Evolutionary conservation across 2,329 filamentous ascomycete genomes (phyloP), one percentile per base, ranked within the genome.

Genomic region (Fusarium succisae): DNA sequence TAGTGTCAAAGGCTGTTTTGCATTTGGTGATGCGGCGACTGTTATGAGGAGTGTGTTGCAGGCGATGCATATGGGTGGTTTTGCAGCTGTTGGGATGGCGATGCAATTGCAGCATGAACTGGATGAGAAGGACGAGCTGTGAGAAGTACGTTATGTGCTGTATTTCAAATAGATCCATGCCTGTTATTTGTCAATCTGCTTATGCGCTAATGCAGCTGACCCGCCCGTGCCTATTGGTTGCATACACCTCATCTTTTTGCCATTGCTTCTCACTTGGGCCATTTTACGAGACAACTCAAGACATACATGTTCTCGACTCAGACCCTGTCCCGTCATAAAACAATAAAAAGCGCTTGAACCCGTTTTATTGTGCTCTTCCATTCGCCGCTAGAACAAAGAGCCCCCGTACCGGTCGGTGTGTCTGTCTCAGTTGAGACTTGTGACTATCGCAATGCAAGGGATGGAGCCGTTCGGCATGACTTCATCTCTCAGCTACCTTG

Each of bases 1-100:
- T 8, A 87, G 78, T 61, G 83, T 88, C 1, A 78, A 80, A 6
- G 89, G 89, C 0, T 85, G 87, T 6, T 89, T 87, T 79, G 88
- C 87, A 0, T 86, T 82, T 2, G 89, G 89, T 0, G 89, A 91
- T 78, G 85, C 82, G 59, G 80, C 78, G 17, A 79, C 79, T 15
- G 67, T 74, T 65, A 74, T 83, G 55, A 81, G 76, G 73, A 77
- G 75, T 9, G 79, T 78, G 2, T 28, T 78, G 32, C 67, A 77
- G 66, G 83, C 82, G 2, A 63, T 77, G 59, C 43, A 75, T 8
- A 80, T 76, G 76, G 81, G 81, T 1, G 68, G 66, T 2, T 69
- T 82, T 39, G 77, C 75, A 12, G 81, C 70, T 10, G 67, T 55
- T 12, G 82, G 81, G 1, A 70, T 80, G 66, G 76, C 73, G 28